These are phyloP conservation scores for Macrophomina pseudophaseolina DNA, from an alignment of 2,329 filamentous ascomycete genomes.

Conservation along the genomic window DNA sequence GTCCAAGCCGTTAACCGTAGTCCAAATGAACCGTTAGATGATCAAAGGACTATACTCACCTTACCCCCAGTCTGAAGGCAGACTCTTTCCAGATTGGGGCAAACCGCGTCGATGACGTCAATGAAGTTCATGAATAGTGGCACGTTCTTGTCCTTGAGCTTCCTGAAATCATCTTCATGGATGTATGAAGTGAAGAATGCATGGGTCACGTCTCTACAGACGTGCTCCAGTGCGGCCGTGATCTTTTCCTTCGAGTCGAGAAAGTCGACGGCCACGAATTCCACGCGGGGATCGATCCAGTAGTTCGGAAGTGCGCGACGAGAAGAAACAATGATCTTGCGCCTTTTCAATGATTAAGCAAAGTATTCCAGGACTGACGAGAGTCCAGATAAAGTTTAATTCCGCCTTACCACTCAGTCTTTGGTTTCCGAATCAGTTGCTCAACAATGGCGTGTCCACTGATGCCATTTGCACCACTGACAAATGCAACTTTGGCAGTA, in stretches of 20 bases:
- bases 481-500: conserved; percentile 39
- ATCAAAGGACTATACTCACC: background rate
- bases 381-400: too few relatives aligned
- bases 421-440: conserved; percentile 37
- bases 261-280: conserved; percentile 43
- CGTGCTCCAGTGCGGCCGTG: conserved; percentile 26
- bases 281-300: conserved; percentile 37
- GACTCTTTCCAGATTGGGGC: conserved; percentile 9
- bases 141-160: conserved; percentile 2
- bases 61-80: conserved; percentile 18
- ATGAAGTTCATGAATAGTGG: conserved; percentile 22
- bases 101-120: conserved; percentile 14
- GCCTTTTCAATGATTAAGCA: background rate
- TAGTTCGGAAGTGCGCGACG: conserved; percentile 32
- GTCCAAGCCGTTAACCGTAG: background rate
- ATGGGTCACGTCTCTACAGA: conserved; percentile 40
- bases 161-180: conserved; percentile 30
- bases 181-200: conserved; percentile 44
- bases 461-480: conserved; percentile 45
- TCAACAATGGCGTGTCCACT: conserved; percentile 44
- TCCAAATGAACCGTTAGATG: background rate
- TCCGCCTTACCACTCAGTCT: conserved; percentile 19
- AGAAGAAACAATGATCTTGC: conserved; percentile 40
- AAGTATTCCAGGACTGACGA: too few relatives aligned
- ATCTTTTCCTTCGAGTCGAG: conserved; percentile 27